Percentiles rank a stretch among this genome's conserved stretches.
These are phyloP conservation scores for Corchorus olitorius DNA, from an alignment of 345 rosid genomes.

Conservation along the genomic window DNA sequence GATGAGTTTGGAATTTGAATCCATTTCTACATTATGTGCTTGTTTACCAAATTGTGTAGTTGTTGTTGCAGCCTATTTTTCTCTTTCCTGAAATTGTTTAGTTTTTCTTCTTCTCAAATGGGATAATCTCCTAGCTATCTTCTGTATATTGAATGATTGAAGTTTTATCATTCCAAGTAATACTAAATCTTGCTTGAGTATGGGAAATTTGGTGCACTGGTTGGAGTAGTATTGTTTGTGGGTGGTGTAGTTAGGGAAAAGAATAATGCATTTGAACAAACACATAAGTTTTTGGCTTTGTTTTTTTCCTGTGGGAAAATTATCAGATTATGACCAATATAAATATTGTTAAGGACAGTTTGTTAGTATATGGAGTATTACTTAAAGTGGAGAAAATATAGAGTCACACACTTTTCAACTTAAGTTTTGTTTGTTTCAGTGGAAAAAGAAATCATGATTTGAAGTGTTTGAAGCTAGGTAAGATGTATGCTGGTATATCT, in stretches of 20 bases:
- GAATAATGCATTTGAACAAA: slow-evolving; percentile 14
- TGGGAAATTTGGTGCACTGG: background rate
- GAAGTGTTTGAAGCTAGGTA: slow-evolving; percentile 19
- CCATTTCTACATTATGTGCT: background rate
- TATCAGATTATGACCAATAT: slow-evolving; percentile 11
- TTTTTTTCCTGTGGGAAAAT: background rate
- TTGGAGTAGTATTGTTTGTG: background rate
- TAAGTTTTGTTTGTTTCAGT: slow-evolving; percentile 6
- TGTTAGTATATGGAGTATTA: background rate
- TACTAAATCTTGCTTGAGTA: background rate
- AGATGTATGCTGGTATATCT: slow-evolving; percentile 15
- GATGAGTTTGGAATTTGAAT: background rate
- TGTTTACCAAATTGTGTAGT: background rate
- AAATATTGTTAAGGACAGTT: background rate
- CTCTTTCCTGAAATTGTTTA: background rate
- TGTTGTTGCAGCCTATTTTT: background rate
- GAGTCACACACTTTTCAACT: background rate
- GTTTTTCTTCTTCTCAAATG: background rate
- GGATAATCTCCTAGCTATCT: background rate
- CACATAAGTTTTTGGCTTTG: background rate
- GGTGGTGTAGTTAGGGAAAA: slow-evolving; percentile 8
- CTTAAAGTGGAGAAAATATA: slow-evolving; percentile 3
- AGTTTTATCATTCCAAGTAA: slow-evolving; percentile 12
- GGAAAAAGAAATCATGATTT: slow-evolving; percentile 2
- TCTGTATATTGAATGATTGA: background rate